Evolutionary conservation across 352 stramenopile species (phyloP).

Genomic region (Globisporangium rhizosaccharum): DNA sequence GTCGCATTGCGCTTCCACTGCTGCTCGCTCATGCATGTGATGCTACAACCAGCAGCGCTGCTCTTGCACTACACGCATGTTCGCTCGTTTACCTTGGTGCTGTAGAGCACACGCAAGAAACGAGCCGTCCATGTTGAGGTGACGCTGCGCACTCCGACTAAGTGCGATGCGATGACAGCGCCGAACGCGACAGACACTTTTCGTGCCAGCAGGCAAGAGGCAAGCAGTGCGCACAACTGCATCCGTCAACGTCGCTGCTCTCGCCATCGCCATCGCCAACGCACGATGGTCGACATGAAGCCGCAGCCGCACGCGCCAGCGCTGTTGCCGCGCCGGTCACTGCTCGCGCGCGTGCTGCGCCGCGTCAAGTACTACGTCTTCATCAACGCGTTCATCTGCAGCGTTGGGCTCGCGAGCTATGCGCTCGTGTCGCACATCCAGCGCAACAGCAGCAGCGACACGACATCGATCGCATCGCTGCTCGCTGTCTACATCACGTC

Average conservation of each 20-base stretch:
- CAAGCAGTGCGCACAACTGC: background rate
- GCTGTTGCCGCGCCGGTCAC: background rate
- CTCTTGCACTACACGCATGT: too few relatives aligned
- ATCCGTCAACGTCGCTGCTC: too few relatives aligned
- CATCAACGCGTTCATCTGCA: constrained; percentile 81
- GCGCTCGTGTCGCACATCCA: constrained; percentile 12
- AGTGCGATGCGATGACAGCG: constrained; percentile 3
- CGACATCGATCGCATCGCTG: constrained; percentile 1
- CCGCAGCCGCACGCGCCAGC: background rate
- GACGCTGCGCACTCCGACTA: background rate
- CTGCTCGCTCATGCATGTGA: too few relatives aligned
- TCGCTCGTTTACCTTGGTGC: too few relatives aligned
- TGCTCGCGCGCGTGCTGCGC: constrained; percentile 24
- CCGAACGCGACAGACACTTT: too few relatives aligned
- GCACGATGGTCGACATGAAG: constrained; percentile 1
- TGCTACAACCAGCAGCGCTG: too few relatives aligned
- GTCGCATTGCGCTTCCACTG: too few relatives aligned
- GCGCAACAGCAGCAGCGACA: background rate
- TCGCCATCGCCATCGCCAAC: background rate
- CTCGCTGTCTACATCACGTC: constrained; percentile 32
- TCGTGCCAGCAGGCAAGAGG: too few relatives aligned
- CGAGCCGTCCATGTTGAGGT: too few relatives aligned
- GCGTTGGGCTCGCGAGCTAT: constrained; percentile 33
- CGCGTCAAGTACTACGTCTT: constrained; percentile 75
- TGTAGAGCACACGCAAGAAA: too few relatives aligned